Evolutionary conservation across 140 eudicot genomes (phyloP), one percentile per base, ranked within the genome.

Genomic region (Anethum foeniculum): DNA sequence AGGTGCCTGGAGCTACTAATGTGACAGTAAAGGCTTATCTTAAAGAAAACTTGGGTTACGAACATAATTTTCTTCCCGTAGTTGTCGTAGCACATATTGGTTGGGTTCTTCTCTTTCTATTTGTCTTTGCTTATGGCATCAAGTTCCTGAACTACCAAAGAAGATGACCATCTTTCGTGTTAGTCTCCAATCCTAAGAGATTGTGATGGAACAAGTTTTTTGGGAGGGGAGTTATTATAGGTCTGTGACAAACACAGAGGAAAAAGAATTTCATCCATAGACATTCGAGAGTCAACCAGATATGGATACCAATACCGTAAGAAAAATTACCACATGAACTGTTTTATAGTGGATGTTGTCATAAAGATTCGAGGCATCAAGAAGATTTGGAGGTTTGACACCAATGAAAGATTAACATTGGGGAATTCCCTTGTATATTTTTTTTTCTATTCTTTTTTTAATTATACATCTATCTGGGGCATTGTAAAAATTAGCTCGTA

Each of bases 101-200:
- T 48, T 75, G 79, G 79, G 43, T 28, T 16, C 43, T 75, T 28
- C 64, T 75, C 79, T 75, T 75, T 30, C 51, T 75, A 18, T 75
- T 48, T 28, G 79, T 75, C 15, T 75, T 75, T 75, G 65, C 64
- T 0, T 75, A 75, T 75, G 79, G 43, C 79, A 75, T 48, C 12
- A 75, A 75, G 79, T 75, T 47, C 79, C 18, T 75, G 3, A 75
- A 75, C 64, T 75, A n/a, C 64, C 79, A 75, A 48, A 75, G 62
- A 47, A 75, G 79, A 47, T 75, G 64, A 75, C 79, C 44, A 15
- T 14, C n/a, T 27, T 62, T 27, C 1, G 18, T 25, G 36, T 41
- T 34, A 11, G 43, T 32, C 21, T 14, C 43, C 23, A 13, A 27
- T 4, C 43, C 11, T 30, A 30, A 67, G 23, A 65, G 21, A 30